phyloP scores from a whole-genome alignment of 495 filamentous ascomycete species.

The Penicillium lagena region DNA sequence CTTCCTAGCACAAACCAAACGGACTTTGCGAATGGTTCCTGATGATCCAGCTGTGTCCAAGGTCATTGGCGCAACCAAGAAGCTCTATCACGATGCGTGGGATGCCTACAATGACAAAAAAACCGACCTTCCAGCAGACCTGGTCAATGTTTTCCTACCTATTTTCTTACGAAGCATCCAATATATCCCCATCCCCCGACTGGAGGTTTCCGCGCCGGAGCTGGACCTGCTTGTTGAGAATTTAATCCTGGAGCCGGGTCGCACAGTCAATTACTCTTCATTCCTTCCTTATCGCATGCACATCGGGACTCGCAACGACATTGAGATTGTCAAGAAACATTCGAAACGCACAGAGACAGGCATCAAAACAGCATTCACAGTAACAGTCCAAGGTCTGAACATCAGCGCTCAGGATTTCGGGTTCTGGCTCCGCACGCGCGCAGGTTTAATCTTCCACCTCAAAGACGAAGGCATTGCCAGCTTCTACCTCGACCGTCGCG shows the following conservation, averaged over 20 bases:
- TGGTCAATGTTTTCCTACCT: constrained; percentile 72
- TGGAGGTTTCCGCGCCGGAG: constrained; percentile 77
- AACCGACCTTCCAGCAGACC: constrained; percentile 64
- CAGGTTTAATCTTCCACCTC: constrained; percentile 58
- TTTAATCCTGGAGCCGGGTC: constrained; percentile 81
- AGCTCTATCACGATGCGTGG: constrained; percentile 61
- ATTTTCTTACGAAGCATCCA: constrained; percentile 68
- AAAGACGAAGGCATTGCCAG: constrained; percentile 78
- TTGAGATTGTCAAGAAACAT: constrained; percentile 76
- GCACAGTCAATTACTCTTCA: constrained; percentile 75
- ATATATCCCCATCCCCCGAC: constrained; percentile 79
- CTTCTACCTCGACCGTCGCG: constrained; percentile 76
- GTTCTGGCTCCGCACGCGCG: constrained; percentile 67
- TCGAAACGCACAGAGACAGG: constrained; percentile 60
- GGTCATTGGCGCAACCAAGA: constrained; percentile 54
- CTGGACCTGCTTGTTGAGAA: constrained; percentile 86
- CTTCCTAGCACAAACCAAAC: constrained; percentile 61
- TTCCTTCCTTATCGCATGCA: constrained; percentile 84
- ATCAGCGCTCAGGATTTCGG: constrained; percentile 79
- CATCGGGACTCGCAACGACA: constrained; percentile 75
- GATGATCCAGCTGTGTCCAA: constrained; percentile 65
- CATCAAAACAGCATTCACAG: constrained; percentile 62
- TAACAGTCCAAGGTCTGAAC: constrained; percentile 74
- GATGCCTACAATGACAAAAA: constrained; percentile 52
- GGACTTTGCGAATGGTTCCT: constrained; percentile 59